Base-by-base conservation (phyloP, 768 basidiomycete genomes). In the Tricholoma flavovirens region DNA sequence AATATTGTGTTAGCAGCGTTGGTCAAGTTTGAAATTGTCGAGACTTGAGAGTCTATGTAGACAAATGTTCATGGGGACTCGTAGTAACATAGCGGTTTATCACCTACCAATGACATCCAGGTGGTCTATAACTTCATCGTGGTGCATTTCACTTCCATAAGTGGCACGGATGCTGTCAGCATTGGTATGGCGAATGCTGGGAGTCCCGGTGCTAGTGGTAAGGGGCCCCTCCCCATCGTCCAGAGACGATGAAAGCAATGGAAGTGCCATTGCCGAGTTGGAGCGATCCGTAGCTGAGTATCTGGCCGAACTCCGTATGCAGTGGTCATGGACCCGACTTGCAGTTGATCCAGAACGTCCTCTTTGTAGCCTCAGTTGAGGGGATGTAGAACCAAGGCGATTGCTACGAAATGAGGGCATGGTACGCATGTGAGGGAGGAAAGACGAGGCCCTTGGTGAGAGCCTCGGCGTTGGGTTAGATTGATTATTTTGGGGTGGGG, bases 71-170 rank as follows among this genome's bases (percentile, higher is more conserved):
- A 51, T 42, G 32, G 38, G 51, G 29, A 21, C 24, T 11, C 14
- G 9, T 30, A 19, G 17, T 4, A 8, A 19, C 0, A 21, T 10
- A 43, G 12, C 30, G 22, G 61, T 53, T 46, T 7, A 43, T 12
- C 24, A 50, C 74, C 45, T 61, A 85, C 87, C 88, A 57, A 90
- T 88, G 42, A 83, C 86, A 69, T 93, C 90, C 60, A 93, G 71
- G 67, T 92, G 85, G 58, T 92, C 90, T 5, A 93, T 88, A 48
- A 92, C 81, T 62, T 90, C 86, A 63, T 92, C 87, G 57, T 86
- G 81, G 64, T 92, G 86, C 55, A 82, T 77, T 19, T 71, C 64
- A 2, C 67, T 64, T 33, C 67, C 56, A 15, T 53, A 53, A 24
- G 40, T 32, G 1, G 12, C 40, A 17, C 33, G 45, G 3, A 38